A percentile compares a stretch with the other conserved stretches of the same genome.
Evolutionary conservation across 495 filamentous ascomycete species (phyloP).

Genomic region (Achaetomiella virescens): DNA sequence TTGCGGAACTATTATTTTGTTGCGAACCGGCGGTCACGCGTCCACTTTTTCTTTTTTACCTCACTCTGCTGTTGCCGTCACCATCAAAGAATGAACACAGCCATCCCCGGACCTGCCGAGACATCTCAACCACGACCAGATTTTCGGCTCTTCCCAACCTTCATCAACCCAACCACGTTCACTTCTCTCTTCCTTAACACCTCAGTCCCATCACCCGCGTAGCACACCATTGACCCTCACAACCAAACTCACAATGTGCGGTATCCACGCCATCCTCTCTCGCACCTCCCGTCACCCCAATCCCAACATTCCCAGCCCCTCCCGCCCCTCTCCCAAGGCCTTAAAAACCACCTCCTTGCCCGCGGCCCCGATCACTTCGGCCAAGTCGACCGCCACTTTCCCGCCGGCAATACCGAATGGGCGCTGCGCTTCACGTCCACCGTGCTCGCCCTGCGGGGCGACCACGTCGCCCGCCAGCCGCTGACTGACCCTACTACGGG

Average conservation of each 20-base stretch:
- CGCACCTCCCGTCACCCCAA: conserved; percentile 12
- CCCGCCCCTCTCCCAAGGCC: conserved; percentile 19
- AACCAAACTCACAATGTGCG: conserved; percentile 45
- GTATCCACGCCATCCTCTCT: conserved; percentile 38
- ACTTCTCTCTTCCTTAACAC: too few species aligned
- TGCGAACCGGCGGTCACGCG: too few species aligned
- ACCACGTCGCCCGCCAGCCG: conserved; percentile 65
- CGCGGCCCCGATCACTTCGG: conserved; percentile 50
- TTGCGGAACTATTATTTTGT: too few species aligned
- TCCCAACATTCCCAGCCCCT: background rate
- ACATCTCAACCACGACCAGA: too few species aligned
- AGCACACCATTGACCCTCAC: background rate
- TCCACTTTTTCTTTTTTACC: too few species aligned
- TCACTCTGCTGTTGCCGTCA: too few species aligned
- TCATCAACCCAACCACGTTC: too few species aligned
- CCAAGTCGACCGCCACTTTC: conserved; percentile 27
- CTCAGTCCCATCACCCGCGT: background rate
- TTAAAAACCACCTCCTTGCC: conserved; percentile 31
- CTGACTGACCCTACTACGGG: conserved; percentile 51
- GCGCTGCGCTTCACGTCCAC: conserved; percentile 66
- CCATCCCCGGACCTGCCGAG: too few species aligned
- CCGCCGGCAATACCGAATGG: background rate
- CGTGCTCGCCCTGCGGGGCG: conserved; percentile 78
- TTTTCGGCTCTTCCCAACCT: too few species aligned
- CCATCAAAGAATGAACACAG: too few species aligned